Conservation (phyloP, 2,329 filamentous ascomycete species). For the Cryphonectria radicalis region DNA sequence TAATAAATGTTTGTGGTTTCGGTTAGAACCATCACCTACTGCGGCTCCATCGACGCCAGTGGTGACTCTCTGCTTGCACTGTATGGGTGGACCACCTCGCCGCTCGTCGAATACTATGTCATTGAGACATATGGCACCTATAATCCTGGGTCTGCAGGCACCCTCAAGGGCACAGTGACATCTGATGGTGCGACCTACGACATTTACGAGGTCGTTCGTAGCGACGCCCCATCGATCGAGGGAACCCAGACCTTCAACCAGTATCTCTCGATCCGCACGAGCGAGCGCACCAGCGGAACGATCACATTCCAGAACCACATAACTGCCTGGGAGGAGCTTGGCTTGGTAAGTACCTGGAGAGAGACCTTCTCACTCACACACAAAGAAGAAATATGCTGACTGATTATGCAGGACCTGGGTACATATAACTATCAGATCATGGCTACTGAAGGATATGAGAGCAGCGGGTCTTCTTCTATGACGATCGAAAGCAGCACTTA, state of each 20-base stretch:
- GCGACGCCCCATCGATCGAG: conserved; percentile 43
- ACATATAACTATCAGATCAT: conserved; percentile 51
- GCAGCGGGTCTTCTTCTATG: conserved; percentile 39
- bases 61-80: conserved; percentile 21
- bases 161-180: conserved; percentile 30
- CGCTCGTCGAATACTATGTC: conserved; percentile 38
- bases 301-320: conserved; percentile 52
- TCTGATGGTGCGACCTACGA: conserved; percentile 32
- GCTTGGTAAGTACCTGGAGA: conserved; percentile 33
- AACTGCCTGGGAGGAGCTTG: conserved; percentile 48
- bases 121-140: conserved; percentile 35
- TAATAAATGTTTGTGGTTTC: background rate
- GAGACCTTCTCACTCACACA: background rate
- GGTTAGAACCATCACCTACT: conserved; percentile 15
- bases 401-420: conserved; percentile 39
- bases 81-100: conserved; percentile 41
- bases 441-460: conserved; percentile 47
- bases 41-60: conserved; percentile 13
- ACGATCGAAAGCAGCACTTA: conserved; percentile 19
- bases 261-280: conserved; percentile 48
- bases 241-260: conserved; percentile 49
- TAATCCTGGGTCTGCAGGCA: conserved; percentile 29
- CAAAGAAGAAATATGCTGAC: background rate
- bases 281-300: conserved; percentile 49
- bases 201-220: conserved; percentile 32